Evolutionary conservation across 2,329 filamentous ascomycete species (phyloP), one percentile per base, ranked within the genome.

Genomic region (Talaromyces sp.): DNA sequence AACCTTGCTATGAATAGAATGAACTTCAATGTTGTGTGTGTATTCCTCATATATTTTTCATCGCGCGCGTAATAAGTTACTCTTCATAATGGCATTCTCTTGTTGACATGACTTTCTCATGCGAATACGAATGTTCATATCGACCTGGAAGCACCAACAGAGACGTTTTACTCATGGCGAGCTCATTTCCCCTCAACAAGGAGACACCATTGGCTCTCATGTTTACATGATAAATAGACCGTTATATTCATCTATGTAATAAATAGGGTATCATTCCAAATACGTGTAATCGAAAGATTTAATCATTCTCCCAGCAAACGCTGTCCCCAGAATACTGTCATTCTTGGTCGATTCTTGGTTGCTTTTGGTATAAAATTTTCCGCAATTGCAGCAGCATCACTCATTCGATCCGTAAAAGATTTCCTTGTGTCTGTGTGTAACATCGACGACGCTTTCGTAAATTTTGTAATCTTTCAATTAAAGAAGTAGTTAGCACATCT

Each of bases 381-480:
- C 19, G 11, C n/a, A 47, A 11, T 30, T 28, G 22, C 28, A 30
- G 28, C 49, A 53, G 7, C 10, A 22, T 53, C 19, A 27, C 49
- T 53, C 49, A 15, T 53, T 30, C 10, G 65, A 81, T 59, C 85
- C 84, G 71, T 90, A 92, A 73, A 97, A 97, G 57, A 98, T 88
- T 64, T 86, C 81, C 71, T 89, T 90, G 72, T 92, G 86, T 56
- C 87, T 84, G 77, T 97, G 93, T 36, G 92, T 95, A 39, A 87
- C 88, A 62, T 97, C 90, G 17, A 96, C 93, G 3, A 97, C 89
- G 0, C 88, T 85, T 61, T 91, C 87, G 63, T 87, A 89, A 36
- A 91, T 83, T 58, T 82, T 82, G 75, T 90, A 91, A 77, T 97
- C 92, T 93, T 66, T 8, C 19, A 13, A 17, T 25, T 4, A 25